Percentiles rank a stretch among this genome's conserved stretches.
Evolutionary conservation across 352 stramenopile species (phyloP).

Genomic region (Pythium guiyangense): DNA sequence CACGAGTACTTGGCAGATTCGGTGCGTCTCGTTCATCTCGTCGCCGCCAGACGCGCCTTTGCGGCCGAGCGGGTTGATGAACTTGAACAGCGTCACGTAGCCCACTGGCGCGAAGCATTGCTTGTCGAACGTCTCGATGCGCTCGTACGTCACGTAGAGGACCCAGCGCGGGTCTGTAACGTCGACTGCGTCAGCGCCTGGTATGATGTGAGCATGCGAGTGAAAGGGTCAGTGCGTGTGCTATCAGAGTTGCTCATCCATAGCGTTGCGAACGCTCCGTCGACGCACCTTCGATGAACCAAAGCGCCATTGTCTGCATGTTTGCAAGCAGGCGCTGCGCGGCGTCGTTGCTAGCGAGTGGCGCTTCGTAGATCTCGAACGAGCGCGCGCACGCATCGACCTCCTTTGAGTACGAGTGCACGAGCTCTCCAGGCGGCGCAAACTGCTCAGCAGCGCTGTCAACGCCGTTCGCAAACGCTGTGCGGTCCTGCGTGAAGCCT

Average conservation of each 20-base stretch:
- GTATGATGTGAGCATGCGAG: too few species aligned
- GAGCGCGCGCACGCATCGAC: slow-evolving; percentile 15
- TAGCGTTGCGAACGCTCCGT: too few species aligned
- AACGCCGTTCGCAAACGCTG: slow-evolving; percentile 26
- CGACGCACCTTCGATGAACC: slow-evolving; percentile 83
- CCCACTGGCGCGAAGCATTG: slow-evolving; percentile 41
- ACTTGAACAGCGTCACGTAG: slow-evolving; percentile 83
- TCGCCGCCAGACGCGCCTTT: slow-evolving; percentile 23
- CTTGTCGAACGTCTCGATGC: slow-evolving; percentile 3
- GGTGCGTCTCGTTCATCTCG: slow-evolving; percentile 60
- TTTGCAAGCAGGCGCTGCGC: slow-evolving; percentile 61
- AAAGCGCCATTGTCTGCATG: slow-evolving; percentile 68
- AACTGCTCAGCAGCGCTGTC: slow-evolving; percentile 21
- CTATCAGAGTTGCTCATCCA: not conserved
- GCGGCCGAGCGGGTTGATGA: slow-evolving; percentile 66
- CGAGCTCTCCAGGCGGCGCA: slow-evolving; percentile 31
- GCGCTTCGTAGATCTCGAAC: slow-evolving; percentile 73
- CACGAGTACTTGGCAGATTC: slow-evolving; percentile 81
- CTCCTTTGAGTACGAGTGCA: slow-evolving; percentile 33
- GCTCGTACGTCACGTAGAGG: slow-evolving; percentile 76
- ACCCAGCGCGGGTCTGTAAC: slow-evolving; percentile 72
- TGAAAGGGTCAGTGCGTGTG: not conserved
- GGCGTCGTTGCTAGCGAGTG: slow-evolving; percentile 43
- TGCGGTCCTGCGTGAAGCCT: slow-evolving; percentile 37
- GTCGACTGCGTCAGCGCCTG: slow-evolving; percentile 68